These are phyloP conservation scores for Aspergillus nomiae DNA, from an alignment of 2,329 filamentous ascomycete genomes.

Conservation along the genomic window DNA sequence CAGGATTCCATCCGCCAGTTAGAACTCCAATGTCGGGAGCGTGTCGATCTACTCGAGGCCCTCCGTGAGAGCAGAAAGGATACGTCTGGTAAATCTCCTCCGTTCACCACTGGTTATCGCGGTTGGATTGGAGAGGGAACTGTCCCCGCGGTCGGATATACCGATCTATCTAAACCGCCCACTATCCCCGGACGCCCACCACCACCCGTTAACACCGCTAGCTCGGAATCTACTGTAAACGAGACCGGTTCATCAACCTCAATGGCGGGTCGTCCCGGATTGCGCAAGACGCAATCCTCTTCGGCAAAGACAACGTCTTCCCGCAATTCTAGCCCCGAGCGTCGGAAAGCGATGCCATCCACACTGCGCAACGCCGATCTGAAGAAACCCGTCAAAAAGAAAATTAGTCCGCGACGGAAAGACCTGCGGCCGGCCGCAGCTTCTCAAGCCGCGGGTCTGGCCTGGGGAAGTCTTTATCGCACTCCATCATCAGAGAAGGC, in stretches of 20 bases:
- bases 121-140: slow-evolving; percentile 80
- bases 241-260: background rate
- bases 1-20: slow-evolving; percentile 79
- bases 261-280: slow-evolving; percentile 21
- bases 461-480: slow-evolving; percentile 53
- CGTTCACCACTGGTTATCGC: slow-evolving; percentile 28
- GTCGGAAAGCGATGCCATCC: slow-evolving; percentile 59
- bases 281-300: slow-evolving; percentile 32
- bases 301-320: slow-evolving; percentile 45
- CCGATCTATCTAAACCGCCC: slow-evolving; percentile 74
- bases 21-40: slow-evolving; percentile 89
- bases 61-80: slow-evolving; percentile 67
- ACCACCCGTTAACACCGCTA: slow-evolving; percentile 20
- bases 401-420: slow-evolving; percentile 39
- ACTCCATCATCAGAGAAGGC: slow-evolving; percentile 28
- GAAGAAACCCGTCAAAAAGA: slow-evolving; percentile 49
- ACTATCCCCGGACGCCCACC: slow-evolving; percentile 54
- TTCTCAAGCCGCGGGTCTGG: slow-evolving; percentile 64
- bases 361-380: slow-evolving; percentile 54
- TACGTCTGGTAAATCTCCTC: slow-evolving; percentile 27
- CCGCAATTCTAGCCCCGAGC: slow-evolving; percentile 64
- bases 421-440: slow-evolving; percentile 58
- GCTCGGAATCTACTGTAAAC: slow-evolving; percentile 23
- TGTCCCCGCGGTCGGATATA: slow-evolving; percentile 77
- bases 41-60: slow-evolving; percentile 84